Base-by-base conservation (phyloP, 2,329 filamentous ascomycete genomes). In the Colletotrichum nymphaeae region DNA sequence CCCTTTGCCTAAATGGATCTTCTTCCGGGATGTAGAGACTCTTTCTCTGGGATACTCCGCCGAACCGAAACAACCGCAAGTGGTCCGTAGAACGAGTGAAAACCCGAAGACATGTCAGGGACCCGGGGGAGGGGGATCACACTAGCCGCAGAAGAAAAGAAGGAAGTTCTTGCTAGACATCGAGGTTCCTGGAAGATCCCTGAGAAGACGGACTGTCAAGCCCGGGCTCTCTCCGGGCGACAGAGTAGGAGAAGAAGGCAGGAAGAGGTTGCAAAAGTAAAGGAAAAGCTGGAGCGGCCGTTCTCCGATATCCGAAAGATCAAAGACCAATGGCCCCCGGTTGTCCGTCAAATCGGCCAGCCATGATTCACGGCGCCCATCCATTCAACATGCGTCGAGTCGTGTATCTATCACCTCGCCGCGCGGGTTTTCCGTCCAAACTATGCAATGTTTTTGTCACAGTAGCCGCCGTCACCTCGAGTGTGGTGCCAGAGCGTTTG, bases 51-150 rank as follows among this genome's bases (percentile, higher is more conserved):
- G 70, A 69, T 65, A 11, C 24, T 42, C 56, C 55, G 42, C 64
- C 60, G 60, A 69, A 73, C 64, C 70, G 70, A 73, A 73, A 73
- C 70, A 73, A 64, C 53, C 32, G 59, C 59, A 56, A 63, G 35
- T 42, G 37, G 14, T 42, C 37, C 37, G 7, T n/a, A 37, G 30
- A 28, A 64, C 30, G 53, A 28, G 46, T 16, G 30, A 52, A 19
- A 14, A 14, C 26, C 24, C 22, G 22, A 28, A 56, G 26, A 56
- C 22, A 56, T 16, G 53, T 26, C 26, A 26, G 22, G 9, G 53
- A 64, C 57, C 37, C 37, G 59, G 26, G 5, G 30, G 32, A 9
- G 26, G 26, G 32, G 9, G 11, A 59, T 1, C 19, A 46, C 16
- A 46, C 19, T 49, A 22, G 19, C 8, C 42, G n/a, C 8, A 49